Base-by-base conservation (phyloP, 1,139 yeast species). In the Blastobotrys serpentis region DNA sequence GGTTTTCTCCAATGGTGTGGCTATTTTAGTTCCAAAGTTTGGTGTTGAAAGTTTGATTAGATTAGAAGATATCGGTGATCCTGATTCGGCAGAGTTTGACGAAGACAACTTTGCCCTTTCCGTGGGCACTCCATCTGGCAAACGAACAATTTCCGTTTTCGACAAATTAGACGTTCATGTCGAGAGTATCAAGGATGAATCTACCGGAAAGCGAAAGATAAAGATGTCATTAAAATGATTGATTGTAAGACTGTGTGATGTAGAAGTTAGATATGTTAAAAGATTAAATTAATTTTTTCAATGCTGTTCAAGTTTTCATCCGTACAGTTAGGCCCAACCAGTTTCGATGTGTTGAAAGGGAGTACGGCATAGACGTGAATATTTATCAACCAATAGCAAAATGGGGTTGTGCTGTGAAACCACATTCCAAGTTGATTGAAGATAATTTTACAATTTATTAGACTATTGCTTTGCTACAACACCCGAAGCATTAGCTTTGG, bases 31-130 rank as follows among this genome's bases (percentile, higher is more conserved):
- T 21, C 98, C 98, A n/a, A 86, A 86, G 65, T 90, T 88, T 70
- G 98, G 98, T 48, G 90, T 94, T 47, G 99, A 94, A 71, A 94
- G 97, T 49, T 73, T 92, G 61, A 88, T 94, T 56, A 86, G 86
- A 64, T 67, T 88, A 53, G 95, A 88, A 55, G 82, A 80, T 58
- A 67, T 92, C 57, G 73, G 78, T 0, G 82, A 84, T 16, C 86
- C 86, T 53, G 79, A 75, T 18, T 75, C 80, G 39, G 89, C 90
- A 2, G 71, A 72, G 36, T 88, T 81, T 62, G 83, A 85, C 56
- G 98, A 90, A 66, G 92, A 86, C 29, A 78, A 78, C 55, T 92
- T 81, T 60, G 82, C 81, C 55, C 71, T 92, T 54, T 71, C 77
- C 2, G 82, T 90, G 62, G 70, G 66, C 21, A 76, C 73, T 42